Base-by-base conservation (phyloP, 2,329 filamentous ascomycete genomes). In the Tolypocladium inflatum region DNA sequence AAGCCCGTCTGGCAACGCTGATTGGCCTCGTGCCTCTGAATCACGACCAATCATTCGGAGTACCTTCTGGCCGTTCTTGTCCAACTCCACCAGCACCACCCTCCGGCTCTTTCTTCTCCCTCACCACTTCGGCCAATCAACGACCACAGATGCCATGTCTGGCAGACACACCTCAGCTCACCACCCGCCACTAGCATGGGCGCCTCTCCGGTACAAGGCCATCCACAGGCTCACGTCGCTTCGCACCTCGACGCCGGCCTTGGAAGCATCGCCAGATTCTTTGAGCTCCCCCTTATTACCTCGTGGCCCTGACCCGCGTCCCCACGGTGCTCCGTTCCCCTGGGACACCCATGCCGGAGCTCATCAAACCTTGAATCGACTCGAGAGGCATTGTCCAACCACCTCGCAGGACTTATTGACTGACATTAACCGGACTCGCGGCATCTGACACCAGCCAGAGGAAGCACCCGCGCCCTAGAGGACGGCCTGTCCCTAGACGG, bases 131-230 rank as follows among this genome's bases (percentile, higher is more conserved):
- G 48, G 30, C 71, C 71, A 73, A 73, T 73, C 63, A 70, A 58
- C 55, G 37, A 53, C 58, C 63, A 60, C 61, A 70, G 55, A 55
- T 55, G 65, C 64, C 59, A 58, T 69, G 63, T 70, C 55, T 62
- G 60, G 63, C 62, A 66, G 64, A 69, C 66, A 70, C 64, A 66
- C 69, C 68, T 71, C 67, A 69, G 67, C 65, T 69, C 64, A 66
- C 63, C 62, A 59, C 66, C 66, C 38, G 39, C 53, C 39, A n/a
- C 58, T 60, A 61, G 37, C 58, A 61, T 61, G 59, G 61, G 55
- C 39, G 19, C 10, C 26, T 6, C 19, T n/a, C 30, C 30, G 23
- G 54, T 43, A 33, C 53, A 39, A 43, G 26, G 39, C 17, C 60
- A 63, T 65, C 59, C 57, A 67, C 55, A 60, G 65, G 63, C 60